These are phyloP conservation scores for Xanthoceras sorbifolium DNA, from an alignment of 345 rosid genomes.

Conservation along the genomic window DNA sequence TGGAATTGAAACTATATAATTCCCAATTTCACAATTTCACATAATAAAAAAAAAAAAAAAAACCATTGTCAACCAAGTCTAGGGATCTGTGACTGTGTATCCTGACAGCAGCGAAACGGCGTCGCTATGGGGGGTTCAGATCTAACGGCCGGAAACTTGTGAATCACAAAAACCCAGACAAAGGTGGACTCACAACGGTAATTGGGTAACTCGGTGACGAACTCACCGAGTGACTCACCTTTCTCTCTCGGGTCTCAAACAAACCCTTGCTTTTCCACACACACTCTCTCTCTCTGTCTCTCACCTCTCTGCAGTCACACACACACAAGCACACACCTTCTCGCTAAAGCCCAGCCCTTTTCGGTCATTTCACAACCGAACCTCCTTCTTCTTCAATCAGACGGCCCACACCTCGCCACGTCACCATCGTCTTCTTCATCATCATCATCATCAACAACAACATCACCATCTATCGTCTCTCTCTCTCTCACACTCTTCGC, in stretches of 20 bases:
- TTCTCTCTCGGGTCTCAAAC: conserved; percentile 22
- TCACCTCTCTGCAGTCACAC: conserved; percentile 11
- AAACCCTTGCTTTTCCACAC: conserved; percentile 19
- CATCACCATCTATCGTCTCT: conserved; percentile 25
- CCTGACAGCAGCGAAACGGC: neutral
- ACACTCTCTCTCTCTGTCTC: conserved; percentile 20
- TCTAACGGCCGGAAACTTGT: conserved; percentile 31
- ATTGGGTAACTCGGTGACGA: conserved; percentile 8
- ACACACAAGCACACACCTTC: neutral
- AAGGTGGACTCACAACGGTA: neutral
- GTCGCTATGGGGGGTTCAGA: conserved; percentile 2
- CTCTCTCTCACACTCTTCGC: conserved; percentile 28
- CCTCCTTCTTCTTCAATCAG: conserved; percentile 35
- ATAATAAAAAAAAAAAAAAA: too few relatives aligned
- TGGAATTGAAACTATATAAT: too few relatives aligned
- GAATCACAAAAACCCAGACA: conserved; percentile 5
- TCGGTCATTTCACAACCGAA: conserved; percentile 55
- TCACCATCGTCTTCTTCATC: conserved; percentile 86
- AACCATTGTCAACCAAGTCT: neutral
- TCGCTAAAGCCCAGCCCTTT: conserved; percentile 56
- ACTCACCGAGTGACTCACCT: conserved; percentile 36
- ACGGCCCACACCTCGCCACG: conserved; percentile 70
- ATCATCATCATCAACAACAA: conserved; percentile 57
- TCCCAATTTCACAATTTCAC: too few relatives aligned
- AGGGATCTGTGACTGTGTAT: too few relatives aligned